Conservation (phyloP, 2,329 filamentous ascomycete species). For the Dactylellina sp. region DNA sequence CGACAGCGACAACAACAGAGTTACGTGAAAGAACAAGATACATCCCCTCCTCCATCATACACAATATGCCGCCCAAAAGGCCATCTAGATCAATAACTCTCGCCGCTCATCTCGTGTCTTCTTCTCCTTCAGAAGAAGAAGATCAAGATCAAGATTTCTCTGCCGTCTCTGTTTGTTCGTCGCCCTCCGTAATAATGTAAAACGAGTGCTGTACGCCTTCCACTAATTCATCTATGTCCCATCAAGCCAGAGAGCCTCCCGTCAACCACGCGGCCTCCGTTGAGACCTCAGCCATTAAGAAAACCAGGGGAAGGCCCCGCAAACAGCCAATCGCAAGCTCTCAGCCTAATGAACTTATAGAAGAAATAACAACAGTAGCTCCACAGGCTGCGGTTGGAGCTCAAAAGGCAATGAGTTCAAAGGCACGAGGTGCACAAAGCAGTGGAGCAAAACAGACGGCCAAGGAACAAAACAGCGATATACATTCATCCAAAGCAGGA, state of each 20-base stretch:
- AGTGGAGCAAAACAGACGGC: conserved; percentile 5
- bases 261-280: conserved; percentile 5
- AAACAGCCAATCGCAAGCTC: conserved; percentile 20
- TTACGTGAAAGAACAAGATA: background rate
- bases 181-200: background rate
- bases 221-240: background rate
- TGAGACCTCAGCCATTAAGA: conserved; percentile 35
- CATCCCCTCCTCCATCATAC: background rate
- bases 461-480: background rate
- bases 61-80: conserved; percentile 42
- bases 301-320: conserved; percentile 43
- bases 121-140: background rate
- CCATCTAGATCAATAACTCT: conserved; percentile 18
- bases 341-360: conserved; percentile 3
- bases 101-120: conserved; percentile 20
- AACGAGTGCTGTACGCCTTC: too few relatives aligned
- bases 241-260: conserved; percentile 15
- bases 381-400: background rate
- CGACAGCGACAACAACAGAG: conserved; percentile 3
- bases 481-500: background rate
- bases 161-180: conserved; percentile 10
- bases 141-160: conserved; percentile 16
- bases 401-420: background rate
- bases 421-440: background rate
- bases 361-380: background rate